Evolutionary conservation across 2,329 filamentous ascomycete species (phyloP).

Genomic region (Neofusicoccum cordaticola): DNA sequence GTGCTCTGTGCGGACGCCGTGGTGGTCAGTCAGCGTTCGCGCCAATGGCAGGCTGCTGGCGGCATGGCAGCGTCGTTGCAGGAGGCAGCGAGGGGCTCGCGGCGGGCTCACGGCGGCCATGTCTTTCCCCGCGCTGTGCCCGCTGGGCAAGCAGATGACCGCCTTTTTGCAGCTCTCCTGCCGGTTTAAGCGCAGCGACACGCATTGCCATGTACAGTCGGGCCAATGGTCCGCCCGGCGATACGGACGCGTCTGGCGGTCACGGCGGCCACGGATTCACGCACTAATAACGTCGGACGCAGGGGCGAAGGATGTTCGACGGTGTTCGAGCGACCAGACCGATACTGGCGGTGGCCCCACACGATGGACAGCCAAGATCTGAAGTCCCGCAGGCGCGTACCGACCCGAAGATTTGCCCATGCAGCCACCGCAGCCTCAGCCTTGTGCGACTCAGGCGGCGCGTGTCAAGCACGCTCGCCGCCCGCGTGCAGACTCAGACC

Average conservation of each 20-base stretch:
- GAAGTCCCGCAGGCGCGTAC: conserved; percentile 9
- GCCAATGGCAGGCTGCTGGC: neutral
- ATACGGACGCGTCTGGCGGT: conserved; percentile 7
- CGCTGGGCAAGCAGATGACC: neutral
- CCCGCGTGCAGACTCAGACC: neutral
- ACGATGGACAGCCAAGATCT: conserved; percentile 7
- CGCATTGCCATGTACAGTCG: neutral
- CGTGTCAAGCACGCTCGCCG: neutral
- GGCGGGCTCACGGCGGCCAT: neutral
- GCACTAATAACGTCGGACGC: conserved; percentile 1
- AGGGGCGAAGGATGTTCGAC: neutral
- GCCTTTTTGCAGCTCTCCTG: conserved; percentile 4
- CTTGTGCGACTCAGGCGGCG: conserved; percentile 7
- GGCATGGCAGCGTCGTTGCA: no score
- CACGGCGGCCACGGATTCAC: neutral
- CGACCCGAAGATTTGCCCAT: neutral
- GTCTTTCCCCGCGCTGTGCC: neutral
- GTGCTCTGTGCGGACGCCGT: neutral
- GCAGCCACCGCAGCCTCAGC: neutral
- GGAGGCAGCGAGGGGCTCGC: no score
- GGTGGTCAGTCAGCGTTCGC: neutral
- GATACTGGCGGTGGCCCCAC: neutral
- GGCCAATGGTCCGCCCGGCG: neutral
- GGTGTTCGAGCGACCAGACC: conserved; percentile 1
- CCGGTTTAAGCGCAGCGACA: neutral